Percentiles rank a stretch among this genome's conserved stretches.
phyloP scores from a whole-genome alignment of 148 eudicot genomes.

The Chenopodium suecicum region DNA sequence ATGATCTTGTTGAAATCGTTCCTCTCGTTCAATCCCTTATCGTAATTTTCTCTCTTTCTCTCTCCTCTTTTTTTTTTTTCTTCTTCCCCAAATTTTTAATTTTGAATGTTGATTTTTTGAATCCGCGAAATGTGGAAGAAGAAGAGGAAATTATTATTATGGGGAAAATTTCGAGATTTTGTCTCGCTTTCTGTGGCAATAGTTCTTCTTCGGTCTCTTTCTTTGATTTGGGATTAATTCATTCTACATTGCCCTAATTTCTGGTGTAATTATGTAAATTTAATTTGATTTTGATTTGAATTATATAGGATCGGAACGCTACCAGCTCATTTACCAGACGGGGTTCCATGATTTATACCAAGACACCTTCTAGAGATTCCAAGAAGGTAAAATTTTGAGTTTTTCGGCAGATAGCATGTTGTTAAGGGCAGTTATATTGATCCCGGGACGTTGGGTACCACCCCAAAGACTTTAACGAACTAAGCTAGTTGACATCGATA shows the following conservation, averaged over 20 bases:
- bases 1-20: slow-evolving; percentile 71
- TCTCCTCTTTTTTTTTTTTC: slow-evolving; percentile 19
- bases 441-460: background rate
- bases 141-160: background rate
- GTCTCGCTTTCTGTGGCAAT: slow-evolving; percentile 26
- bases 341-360: slow-evolving; percentile 73
- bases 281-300: slow-evolving; percentile 17
- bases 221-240: background rate
- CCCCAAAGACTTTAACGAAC: background rate
- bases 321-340: slow-evolving; percentile 68
- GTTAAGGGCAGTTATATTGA: background rate
- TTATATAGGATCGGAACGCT: slow-evolving; percentile 52
- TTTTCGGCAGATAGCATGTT: background rate
- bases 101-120: background rate
- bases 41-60: slow-evolving; percentile 30
- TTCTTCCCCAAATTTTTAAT: background rate
- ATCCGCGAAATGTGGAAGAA: slow-evolving; percentile 29
- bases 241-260: background rate
- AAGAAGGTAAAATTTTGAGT: slow-evolving; percentile 47
- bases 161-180: slow-evolving; percentile 34
- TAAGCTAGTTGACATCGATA: background rate
- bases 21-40: slow-evolving; percentile 84
- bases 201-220: slow-evolving; percentile 11
- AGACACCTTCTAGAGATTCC: slow-evolving; percentile 75
- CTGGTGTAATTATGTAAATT: background rate